A percentile compares a stretch with the other conserved stretches of the same genome.
phyloP scores from a whole-genome alignment of 108 stramenopile species.

The Cylindrotheca closterium region DNA sequence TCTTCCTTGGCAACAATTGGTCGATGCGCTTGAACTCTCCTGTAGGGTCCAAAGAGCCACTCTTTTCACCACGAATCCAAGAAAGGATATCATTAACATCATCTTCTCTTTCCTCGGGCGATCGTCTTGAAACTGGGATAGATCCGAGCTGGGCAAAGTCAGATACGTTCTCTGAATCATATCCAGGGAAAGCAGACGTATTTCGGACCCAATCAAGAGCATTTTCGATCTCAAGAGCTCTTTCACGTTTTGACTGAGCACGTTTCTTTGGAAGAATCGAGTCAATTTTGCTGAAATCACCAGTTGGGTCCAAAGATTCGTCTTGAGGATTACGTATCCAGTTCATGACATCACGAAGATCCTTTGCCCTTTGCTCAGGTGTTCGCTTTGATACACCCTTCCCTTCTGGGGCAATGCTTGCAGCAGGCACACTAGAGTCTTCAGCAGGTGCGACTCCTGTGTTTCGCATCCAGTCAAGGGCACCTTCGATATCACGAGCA shows the following conservation, averaged over 20 bases:
- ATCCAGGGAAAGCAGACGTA: conserved; percentile 12
- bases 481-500: conserved; percentile 39
- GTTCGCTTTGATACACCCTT: conserved; percentile 17
- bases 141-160: conserved; percentile 9
- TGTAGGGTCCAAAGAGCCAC: conserved; percentile 6
- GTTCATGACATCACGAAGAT: conserved; percentile 25
- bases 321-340: conserved; percentile 42
- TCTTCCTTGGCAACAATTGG: conserved; percentile 12
- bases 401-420: conserved; percentile 8
- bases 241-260: conserved; percentile 16
- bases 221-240: conserved; percentile 34
- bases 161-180: conserved; percentile 1
- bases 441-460: conserved; percentile 10
- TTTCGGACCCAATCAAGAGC: conserved; percentile 38
- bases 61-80: conserved; percentile 28
- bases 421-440: neutral
- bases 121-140: conserved; percentile 17
- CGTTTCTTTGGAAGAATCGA: conserved; percentile 11
- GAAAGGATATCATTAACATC: conserved; percentile 13
- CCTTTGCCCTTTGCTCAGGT: conserved; percentile 22
- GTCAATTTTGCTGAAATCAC: conserved; percentile 17
- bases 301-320: conserved; percentile 3
- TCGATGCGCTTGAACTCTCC: conserved; percentile 20
- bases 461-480: conserved; percentile 29
- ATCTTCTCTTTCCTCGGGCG: conserved; percentile 9